These are phyloP conservation scores for Cymodocea nodosa DNA, from an alignment of 116 monocot species.

Conservation along the genomic window DNA sequence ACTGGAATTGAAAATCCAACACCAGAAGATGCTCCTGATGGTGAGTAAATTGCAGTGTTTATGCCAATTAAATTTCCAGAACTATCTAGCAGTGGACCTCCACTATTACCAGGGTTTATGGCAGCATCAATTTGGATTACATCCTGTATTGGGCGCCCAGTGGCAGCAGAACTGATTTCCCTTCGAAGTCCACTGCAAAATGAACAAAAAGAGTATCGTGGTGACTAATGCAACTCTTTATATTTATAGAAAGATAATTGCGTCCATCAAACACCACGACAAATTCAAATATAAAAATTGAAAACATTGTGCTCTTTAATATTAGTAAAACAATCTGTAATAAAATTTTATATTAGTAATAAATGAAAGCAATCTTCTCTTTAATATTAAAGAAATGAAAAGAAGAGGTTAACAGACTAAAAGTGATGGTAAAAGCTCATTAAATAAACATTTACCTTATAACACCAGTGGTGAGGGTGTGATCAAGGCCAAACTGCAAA, in stretches of 20 bases:
- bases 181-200: constrained; percentile 73
- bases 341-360: no score
- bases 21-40: constrained; percentile 97
- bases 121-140: constrained; percentile 98
- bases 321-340: no score
- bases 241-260: no score
- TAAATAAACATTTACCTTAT: constrained; percentile 45
- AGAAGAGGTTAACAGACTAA: no score
- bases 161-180: constrained; percentile 99
- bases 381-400: no score
- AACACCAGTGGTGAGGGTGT: constrained; percentile 95
- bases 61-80: constrained; percentile 93
- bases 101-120: constrained; percentile 97
- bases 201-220: neutral
- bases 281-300: no score
- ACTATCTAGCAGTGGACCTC: constrained; percentile 92
- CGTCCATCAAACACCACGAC: no score
- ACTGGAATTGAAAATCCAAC: constrained; percentile 99
- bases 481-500: constrained; percentile 99
- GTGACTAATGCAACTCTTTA: neutral
- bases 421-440: no score
- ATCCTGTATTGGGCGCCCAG: constrained; percentile 97
- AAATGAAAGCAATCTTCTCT: no score
- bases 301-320: no score
- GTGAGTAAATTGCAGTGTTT: constrained; percentile 98